Conservation (phyloP, 1,284 basidiomycete genomes). For the Rhizoctonia solani region DNA sequence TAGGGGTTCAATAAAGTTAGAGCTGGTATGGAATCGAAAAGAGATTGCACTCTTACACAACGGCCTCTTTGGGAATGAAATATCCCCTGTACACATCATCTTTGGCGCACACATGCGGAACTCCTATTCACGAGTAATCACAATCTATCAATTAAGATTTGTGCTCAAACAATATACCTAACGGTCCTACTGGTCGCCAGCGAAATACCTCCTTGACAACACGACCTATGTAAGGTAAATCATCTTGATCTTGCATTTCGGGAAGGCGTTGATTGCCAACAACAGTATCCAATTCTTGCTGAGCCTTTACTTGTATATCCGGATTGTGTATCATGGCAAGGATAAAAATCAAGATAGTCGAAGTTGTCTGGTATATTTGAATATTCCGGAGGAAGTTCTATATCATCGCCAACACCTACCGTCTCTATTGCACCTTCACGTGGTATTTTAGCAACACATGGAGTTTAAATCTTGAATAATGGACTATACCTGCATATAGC, state of each 20-base stretch:
- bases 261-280: constrained; percentile 43
- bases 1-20: not conserved
- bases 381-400: not conserved
- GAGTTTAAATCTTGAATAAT: no score
- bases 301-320: constrained; percentile 42
- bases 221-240: constrained; percentile 44
- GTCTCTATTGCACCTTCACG: not conserved
- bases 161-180: constrained; percentile 13
- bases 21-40: constrained; percentile 17
- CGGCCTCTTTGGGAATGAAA: constrained; percentile 34
- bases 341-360: constrained; percentile 40
- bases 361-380: constrained; percentile 38
- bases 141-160: not conserved
- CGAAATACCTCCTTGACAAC: constrained; percentile 44
- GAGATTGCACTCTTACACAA: constrained; percentile 30
- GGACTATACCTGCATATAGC: not conserved
- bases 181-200: constrained; percentile 43
- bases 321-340: constrained; percentile 43
- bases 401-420: not conserved
- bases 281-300: constrained; percentile 44
- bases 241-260: constrained; percentile 42
- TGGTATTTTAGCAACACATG: not conserved
- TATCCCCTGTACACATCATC: constrained; percentile 36
- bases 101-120: constrained; percentile 26
- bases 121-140: not conserved